phyloP scores from a whole-genome alignment of 305 asterid genomes.

The Fraxinus greggii region DNA sequence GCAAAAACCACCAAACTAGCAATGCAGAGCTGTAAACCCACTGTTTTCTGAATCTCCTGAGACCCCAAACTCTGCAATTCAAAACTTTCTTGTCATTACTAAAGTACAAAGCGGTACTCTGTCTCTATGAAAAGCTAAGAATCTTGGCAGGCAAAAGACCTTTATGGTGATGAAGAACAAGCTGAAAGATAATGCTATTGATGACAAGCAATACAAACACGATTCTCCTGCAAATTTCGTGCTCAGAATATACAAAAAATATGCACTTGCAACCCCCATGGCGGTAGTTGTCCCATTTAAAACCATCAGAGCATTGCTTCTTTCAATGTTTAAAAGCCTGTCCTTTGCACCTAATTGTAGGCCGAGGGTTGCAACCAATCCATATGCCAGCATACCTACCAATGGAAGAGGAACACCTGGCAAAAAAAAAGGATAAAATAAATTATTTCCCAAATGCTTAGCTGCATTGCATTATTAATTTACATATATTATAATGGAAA shows the following conservation, averaged over 20 bases:
- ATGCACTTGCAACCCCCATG: constrained; percentile 90
- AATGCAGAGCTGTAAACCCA: constrained; percentile 57
- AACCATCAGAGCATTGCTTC: constrained; percentile 49
- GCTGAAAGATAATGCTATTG: constrained; percentile 71
- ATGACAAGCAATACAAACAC: constrained; percentile 77
- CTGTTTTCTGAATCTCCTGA: constrained; percentile 40
- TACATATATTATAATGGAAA: constrained; percentile 6
- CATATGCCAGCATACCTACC: constrained; percentile 85
- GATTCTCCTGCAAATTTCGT: constrained; percentile 71
- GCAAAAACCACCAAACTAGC: constrained; percentile 55
- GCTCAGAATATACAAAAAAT: constrained; percentile 79
- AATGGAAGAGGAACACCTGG: constrained; percentile 88
- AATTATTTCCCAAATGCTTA: constrained; percentile 23
- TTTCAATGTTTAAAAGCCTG: constrained; percentile 40
- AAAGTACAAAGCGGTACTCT: constrained; percentile 17
- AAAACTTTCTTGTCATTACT: constrained; percentile 18
- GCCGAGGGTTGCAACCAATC: constrained; percentile 66
- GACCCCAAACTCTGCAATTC: constrained; percentile 59
- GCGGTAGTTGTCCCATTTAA: constrained; percentile 72
- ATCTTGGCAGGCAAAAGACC: constrained; percentile 44
- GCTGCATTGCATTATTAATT: constrained; percentile 13
- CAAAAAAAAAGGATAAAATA: constrained; percentile 28
- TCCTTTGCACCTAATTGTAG: constrained; percentile 50
- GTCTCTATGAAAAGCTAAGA: constrained; percentile 15
- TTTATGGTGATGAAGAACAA: constrained; percentile 65